These are phyloP conservation scores for Phialocephala subalpina DNA, from an alignment of 2,329 filamentous ascomycete species.

Conservation along the genomic window DNA sequence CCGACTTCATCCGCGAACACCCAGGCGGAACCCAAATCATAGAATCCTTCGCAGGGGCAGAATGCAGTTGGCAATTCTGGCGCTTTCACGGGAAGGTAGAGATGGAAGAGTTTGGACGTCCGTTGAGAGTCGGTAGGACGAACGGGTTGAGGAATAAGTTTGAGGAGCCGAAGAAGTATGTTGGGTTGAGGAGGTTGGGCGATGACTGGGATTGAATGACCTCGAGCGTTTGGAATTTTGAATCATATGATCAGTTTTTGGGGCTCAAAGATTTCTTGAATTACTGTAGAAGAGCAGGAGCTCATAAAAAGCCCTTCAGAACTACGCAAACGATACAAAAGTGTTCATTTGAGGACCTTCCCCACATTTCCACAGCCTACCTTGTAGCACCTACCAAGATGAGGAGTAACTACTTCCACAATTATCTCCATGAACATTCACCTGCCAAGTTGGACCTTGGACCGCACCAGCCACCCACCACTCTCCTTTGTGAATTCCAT, in stretches of 20 bases:
- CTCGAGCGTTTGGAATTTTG: not conserved
- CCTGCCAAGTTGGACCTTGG: too few species aligned
- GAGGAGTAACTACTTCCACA: too few species aligned
- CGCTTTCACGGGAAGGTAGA: constrained; percentile 21
- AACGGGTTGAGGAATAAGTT: constrained; percentile 18
- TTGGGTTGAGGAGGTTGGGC: constrained; percentile 19
- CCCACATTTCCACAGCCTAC: too few species aligned
- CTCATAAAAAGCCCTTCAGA: too few species aligned
- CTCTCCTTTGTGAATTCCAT: too few species aligned
- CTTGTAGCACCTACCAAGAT: too few species aligned
- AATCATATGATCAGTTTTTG: not conserved
- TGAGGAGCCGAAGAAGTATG: constrained; percentile 17
- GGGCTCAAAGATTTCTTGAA: not conserved
- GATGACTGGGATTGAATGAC: constrained; percentile 19
- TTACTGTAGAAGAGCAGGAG: not conserved
- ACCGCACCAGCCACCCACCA: too few species aligned
- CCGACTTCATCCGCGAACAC: constrained; percentile 18
- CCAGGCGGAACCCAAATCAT: constrained; percentile 23
- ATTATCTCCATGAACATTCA: too few species aligned
- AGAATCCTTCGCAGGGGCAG: constrained; percentile 18
- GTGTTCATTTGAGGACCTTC: too few species aligned
- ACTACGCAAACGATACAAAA: too few species aligned
- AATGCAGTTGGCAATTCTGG: constrained; percentile 27
- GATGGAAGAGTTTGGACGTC: constrained; percentile 21
- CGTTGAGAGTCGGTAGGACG: constrained; percentile 22